Percentiles rank a stretch among this genome's conserved stretches.
Evolutionary conservation across 2,329 filamentous ascomycete species (phyloP).

Genomic region (Immersiporthe knoxdaviesiana): DNA sequence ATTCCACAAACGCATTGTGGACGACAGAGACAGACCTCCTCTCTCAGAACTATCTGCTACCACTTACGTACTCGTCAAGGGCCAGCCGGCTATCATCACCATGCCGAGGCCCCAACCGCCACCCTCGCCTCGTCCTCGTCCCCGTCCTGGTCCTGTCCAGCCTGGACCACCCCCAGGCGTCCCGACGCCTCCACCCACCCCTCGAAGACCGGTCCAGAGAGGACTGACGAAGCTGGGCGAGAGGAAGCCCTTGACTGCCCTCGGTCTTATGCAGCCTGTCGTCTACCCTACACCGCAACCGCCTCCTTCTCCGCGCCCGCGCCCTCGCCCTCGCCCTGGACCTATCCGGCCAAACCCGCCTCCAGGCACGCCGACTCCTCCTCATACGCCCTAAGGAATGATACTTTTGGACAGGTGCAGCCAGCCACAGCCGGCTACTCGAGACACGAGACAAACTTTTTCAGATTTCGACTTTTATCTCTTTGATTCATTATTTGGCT

Average conservation of each 20-base stretch:
- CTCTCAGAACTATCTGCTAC: not conserved
- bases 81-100: constrained; percentile 9
- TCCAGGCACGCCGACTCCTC: constrained; percentile 24
- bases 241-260: not conserved
- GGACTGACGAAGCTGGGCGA: no score
- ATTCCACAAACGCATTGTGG: not conserved
- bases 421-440: no score
- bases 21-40: not conserved
- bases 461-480: no score
- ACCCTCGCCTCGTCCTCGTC: constrained; percentile 13
- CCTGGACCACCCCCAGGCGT: constrained; percentile 12
- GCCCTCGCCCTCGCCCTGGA: constrained; percentile 24
- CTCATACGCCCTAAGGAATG: constrained; percentile 20
- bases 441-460: no score
- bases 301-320: constrained; percentile 24
- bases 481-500: no score
- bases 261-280: not conserved
- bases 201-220: not conserved
- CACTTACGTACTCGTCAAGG: constrained; percentile 9
- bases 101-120: constrained; percentile 7
- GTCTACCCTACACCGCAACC: constrained; percentile 20
- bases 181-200: constrained; percentile 13
- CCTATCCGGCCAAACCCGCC: constrained; percentile 19
- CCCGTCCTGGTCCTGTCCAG: constrained; percentile 8
- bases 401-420: no score